Percentiles rank a stretch among this genome's conserved stretches.
These are phyloP conservation scores for Boletus tomentosulus DNA, from an alignment of 768 basidiomycete genomes.

Conservation along the genomic window DNA sequence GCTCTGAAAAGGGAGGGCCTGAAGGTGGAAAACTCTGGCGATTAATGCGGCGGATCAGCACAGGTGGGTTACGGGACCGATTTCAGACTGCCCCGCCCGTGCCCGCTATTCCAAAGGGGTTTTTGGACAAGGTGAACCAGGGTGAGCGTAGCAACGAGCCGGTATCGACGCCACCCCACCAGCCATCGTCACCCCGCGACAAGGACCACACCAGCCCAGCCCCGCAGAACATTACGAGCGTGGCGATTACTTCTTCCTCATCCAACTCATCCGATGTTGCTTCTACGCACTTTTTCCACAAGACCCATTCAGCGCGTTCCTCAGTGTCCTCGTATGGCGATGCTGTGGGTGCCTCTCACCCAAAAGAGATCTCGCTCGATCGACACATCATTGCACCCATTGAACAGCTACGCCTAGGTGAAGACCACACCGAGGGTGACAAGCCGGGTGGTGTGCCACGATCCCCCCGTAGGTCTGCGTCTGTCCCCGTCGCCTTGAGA, in stretches of 20 bases:
- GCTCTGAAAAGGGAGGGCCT: slow-evolving; percentile 11
- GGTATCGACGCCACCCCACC: slow-evolving; percentile 6
- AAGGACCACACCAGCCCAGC: slow-evolving; percentile 1
- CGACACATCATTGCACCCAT: slow-evolving; percentile 55
- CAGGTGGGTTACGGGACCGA: slow-evolving; percentile 58
- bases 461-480: slow-evolving; percentile 19
- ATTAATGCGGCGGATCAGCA: slow-evolving; percentile 67
- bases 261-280: slow-evolving; percentile 57
- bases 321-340: slow-evolving; percentile 56
- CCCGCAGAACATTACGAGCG: slow-evolving; percentile 31
- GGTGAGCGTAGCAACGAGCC: slow-evolving; percentile 1
- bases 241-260: slow-evolving; percentile 56
- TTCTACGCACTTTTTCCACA: slow-evolving; percentile 49
- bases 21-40: slow-evolving; percentile 56
- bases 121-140: slow-evolving; percentile 15
- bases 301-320: slow-evolving; percentile 45
- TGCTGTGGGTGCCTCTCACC: slow-evolving; percentile 31
- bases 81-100: slow-evolving; percentile 47
- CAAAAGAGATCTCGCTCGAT: slow-evolving; percentile 31
- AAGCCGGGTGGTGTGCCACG: background rate
- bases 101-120: slow-evolving; percentile 52
- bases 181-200: slow-evolving; percentile 5
- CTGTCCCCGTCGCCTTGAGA: slow-evolving; percentile 13
- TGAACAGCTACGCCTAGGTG: slow-evolving; percentile 45
- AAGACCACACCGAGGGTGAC: slow-evolving; percentile 13